Evolutionary conservation across 495 filamentous ascomycete genomes (phyloP).

Genomic region (Barbatosphaeria neglecta): DNA sequence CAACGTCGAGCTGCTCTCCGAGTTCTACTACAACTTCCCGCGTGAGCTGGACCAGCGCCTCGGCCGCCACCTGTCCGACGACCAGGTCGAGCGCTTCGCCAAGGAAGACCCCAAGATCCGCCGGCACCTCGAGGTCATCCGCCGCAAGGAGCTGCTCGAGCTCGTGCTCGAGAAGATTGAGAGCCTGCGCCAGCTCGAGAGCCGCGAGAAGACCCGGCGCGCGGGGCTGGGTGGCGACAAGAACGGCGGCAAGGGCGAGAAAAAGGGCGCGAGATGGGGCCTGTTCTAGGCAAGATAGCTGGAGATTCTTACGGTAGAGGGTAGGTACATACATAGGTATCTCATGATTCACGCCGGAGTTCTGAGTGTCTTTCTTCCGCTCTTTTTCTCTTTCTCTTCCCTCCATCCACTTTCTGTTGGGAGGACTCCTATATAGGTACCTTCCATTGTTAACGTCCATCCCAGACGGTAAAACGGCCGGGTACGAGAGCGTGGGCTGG

Average conservation of each 20-base stretch:
- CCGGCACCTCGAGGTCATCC: constrained; percentile 81
- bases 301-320: neutral
- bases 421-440: too few relatives aligned
- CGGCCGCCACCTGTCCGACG: constrained; percentile 65
- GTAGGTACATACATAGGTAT: too few relatives aligned
- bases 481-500: too few relatives aligned
- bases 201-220: constrained; percentile 1
- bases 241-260: neutral
- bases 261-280: constrained; percentile 21
- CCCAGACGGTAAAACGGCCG: too few relatives aligned
- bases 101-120: constrained; percentile 82
- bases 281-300: constrained; percentile 12
- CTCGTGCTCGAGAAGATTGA: constrained; percentile 91
- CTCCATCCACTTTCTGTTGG: too few relatives aligned
- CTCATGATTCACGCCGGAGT: neutral
- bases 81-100: constrained; percentile 80
- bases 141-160: constrained; percentile 84
- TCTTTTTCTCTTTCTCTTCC: too few relatives aligned
- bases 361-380: too few relatives aligned
- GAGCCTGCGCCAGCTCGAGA: constrained; percentile 65
- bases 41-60: constrained; percentile 80
- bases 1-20: constrained; percentile 90
- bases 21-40: constrained; percentile 96
- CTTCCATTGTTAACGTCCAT: too few relatives aligned
- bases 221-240: neutral